Percentiles rank a stretch among this genome's conserved stretches.
These are phyloP conservation scores for Kalmusia sp. DNA, from an alignment of 2,329 filamentous ascomycete species.

Conservation along the genomic window DNA sequence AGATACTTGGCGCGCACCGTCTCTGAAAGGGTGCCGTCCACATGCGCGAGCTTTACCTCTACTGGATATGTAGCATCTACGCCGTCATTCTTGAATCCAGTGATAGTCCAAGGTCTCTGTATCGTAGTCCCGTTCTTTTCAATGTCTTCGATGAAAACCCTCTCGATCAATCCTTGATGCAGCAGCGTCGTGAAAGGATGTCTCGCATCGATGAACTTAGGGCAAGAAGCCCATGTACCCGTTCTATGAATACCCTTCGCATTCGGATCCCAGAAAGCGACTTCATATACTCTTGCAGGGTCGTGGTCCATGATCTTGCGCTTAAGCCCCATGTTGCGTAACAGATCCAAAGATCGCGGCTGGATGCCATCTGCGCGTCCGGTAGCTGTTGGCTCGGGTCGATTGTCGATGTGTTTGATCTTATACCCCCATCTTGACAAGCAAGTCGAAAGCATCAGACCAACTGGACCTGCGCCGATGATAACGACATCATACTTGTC, in stretches of 20 bases:
- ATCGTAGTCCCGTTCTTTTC: constrained; percentile 64
- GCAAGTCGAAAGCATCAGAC: constrained; percentile 85
- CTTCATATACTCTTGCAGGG: constrained; percentile 82
- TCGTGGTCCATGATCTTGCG: constrained; percentile 85
- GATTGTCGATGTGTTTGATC: constrained; percentile 94
- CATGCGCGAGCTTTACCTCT: constrained; percentile 76
- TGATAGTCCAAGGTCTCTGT: constrained; percentile 68
- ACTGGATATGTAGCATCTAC: constrained; percentile 76
- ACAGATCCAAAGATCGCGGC: constrained; percentile 83
- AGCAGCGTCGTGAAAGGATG: constrained; percentile 70
- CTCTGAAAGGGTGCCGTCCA: constrained; percentile 75
- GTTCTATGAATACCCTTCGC: constrained; percentile 64
- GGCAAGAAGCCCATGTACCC: constrained; percentile 84
- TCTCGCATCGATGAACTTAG: constrained; percentile 74
- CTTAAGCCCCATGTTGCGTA: constrained; percentile 90
- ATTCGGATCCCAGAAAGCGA: constrained; percentile 70
- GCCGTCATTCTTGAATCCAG: constrained; percentile 66
- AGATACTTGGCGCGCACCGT: constrained; percentile 69
- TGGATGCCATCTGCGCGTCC: constrained; percentile 93
- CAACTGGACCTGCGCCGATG: constrained; percentile 87
- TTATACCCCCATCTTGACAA: constrained; percentile 92
- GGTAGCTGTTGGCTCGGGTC: constrained; percentile 81
- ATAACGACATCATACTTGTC: constrained; percentile 76
- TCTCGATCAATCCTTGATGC: constrained; percentile 69
- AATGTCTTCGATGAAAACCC: constrained; percentile 67